Percentiles rank a stretch among this genome's conserved stretches.
These are phyloP conservation scores for Apophysomyces elegans DNA, from an alignment of 371 early-diverging fungal genomes.

Conservation along the genomic window DNA sequence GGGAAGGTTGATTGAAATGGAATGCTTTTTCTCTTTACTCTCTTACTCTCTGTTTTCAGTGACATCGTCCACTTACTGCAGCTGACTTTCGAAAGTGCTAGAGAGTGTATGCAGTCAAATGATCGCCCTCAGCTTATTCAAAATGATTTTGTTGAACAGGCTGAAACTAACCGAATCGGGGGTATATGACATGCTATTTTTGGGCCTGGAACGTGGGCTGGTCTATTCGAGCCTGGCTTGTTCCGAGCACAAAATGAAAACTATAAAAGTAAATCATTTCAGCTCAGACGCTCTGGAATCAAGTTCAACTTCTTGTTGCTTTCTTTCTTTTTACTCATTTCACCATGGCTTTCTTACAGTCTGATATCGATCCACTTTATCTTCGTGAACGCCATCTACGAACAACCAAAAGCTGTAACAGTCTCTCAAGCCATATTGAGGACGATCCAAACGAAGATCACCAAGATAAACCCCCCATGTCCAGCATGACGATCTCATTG, in stretches of 20 bases:
- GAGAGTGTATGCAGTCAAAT: too few species aligned
- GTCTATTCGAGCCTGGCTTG: neutral
- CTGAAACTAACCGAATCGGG: neutral
- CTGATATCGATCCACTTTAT: constrained; percentile 24
- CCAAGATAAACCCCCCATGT: neutral
- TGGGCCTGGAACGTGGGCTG: constrained; percentile 4
- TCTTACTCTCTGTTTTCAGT: too few species aligned
- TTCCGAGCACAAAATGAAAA: neutral
- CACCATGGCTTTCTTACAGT: constrained; percentile 24
- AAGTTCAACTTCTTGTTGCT: too few species aligned
- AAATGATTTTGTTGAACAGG: too few species aligned
- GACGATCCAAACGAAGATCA: neutral
- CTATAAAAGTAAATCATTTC: neutral
- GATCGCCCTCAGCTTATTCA: too few species aligned
- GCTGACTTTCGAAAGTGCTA: too few species aligned
- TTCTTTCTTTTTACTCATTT: too few species aligned
- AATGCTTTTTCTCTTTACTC: too few species aligned
- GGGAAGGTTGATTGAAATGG: too few species aligned
- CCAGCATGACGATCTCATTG: neutral
- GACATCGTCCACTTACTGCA: too few species aligned
- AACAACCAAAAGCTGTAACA: constrained; percentile 12
- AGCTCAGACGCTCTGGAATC: neutral
- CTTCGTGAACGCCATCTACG: constrained; percentile 23
- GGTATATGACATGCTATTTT: neutral
- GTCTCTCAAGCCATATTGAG: neutral